Base-by-base conservation (phyloP, 768 basidiomycete species). In the Mycena chlorophos region DNA sequence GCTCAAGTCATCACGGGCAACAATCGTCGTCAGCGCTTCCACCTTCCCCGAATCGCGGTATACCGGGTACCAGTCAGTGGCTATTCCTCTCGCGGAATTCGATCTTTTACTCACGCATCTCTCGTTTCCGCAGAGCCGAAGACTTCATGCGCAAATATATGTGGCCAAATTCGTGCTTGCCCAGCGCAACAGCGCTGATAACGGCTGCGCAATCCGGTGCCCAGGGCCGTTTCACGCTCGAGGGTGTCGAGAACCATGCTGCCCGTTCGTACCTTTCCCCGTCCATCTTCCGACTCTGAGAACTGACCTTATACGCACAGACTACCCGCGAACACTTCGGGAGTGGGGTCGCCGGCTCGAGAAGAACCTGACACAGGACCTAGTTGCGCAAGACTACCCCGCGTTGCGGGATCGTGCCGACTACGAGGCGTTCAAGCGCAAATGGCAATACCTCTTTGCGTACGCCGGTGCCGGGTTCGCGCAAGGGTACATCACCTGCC, bases 281-380 rank as follows among this genome's bases (percentile, higher is more conserved):
- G n/a, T n/a, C n/a, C 47, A 46, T 49, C 40, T 17, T 51, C 17
- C n/a, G 4, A 1, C 10, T 51, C 22, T 39, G 42, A 29, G 47
- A 20, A 23, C 29, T 48, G 30, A n/a, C 47, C 46, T 25, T 45
- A 38, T 42, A 16, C 5, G 29, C 31, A 23, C 51, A 82, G 84
- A 93, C 66, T 93, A 96, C 73, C 91, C 94, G 27, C 86, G 93
- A 48, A 96, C 94, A 25, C 80, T 96, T n/a, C 85, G 93, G 49
- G 91, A 93, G 74, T 96, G 94, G 94, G 85, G 84, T 27, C 78
- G 86, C 27, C 82, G 91, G 27, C 83, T 95, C 55, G 84, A 87
- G 56, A 72, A 74, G 45, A 88, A 88, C 66, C 67, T 86, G 38
- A 74, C 75, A 12, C 85, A 84, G 60, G 85, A 85, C 14, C 60